A percentile compares a stretch with the other conserved stretches of the same genome.
Evolutionary conservation across 345 rosid genomes (phyloP).

Genomic region (Salix udensis): DNA sequence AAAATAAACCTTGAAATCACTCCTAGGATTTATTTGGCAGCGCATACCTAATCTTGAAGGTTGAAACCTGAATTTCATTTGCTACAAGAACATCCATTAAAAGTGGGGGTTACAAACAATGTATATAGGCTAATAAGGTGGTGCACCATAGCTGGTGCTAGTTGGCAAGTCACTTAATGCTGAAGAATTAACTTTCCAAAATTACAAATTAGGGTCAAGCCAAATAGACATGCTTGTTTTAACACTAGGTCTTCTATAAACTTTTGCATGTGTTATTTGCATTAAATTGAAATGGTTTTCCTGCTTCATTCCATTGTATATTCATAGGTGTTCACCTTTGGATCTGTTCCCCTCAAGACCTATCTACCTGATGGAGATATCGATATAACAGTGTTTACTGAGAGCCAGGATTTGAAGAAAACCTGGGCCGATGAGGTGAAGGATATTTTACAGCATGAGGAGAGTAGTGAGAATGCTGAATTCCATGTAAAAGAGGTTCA

Average conservation of each 20-base stretch:
- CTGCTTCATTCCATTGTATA: not conserved
- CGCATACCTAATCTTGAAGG: no score
- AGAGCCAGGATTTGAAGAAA: slow-evolving; percentile 52
- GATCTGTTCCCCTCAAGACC: slow-evolving; percentile 92
- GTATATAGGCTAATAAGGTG: no score
- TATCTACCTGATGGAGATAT: slow-evolving; percentile 96
- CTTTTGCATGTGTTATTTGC: no score
- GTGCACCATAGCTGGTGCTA: not conserved
- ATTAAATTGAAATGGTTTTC: not conserved
- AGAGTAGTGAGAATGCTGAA: slow-evolving; percentile 72
- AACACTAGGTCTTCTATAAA: not conserved
- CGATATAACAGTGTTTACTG: slow-evolving; percentile 68
- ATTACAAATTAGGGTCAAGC: not conserved
- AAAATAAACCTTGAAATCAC: not conserved
- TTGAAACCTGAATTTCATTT: no score
- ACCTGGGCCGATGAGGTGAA: slow-evolving; percentile 85
- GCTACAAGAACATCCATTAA: no score
- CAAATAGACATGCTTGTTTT: not conserved
- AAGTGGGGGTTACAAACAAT: no score
- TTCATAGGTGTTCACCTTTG: slow-evolving; percentile 72
- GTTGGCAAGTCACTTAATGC: not conserved
- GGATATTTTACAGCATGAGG: slow-evolving; percentile 75
- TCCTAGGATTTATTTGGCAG: no score
- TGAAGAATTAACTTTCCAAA: no score
- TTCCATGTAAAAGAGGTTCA: slow-evolving; percentile 89